Base-by-base conservation (phyloP, 371 early-diverging fungal genomes). In the Smittium mucronatum region DNA sequence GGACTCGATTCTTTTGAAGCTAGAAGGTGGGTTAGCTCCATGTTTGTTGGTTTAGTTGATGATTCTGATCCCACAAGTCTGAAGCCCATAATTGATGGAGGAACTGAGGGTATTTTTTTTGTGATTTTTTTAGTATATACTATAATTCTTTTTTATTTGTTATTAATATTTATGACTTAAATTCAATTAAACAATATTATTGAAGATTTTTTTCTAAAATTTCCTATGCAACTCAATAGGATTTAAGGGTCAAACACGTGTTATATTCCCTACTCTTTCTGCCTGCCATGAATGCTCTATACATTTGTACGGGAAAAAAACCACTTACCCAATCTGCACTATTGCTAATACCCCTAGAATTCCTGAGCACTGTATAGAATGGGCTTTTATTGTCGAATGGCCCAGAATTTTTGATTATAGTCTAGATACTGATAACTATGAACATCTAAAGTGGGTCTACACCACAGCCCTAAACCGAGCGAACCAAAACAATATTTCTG, bases 1-100 rank as follows among this genome's bases (percentile, higher is more conserved):
- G 98, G 98, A 2, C 76, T 97, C 72, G 98, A 97, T 75, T 91
- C 91, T 0, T 88, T 97, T 5, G 95, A 94, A 72, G 96, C 98
- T 0, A 85, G 98, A 34, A 85, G 96, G 63, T 97, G 98, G 98
- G 93, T 96, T 47, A 97, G 95, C 75, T 92, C 93, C 2, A 92
- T 88, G 30, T 67, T 95, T 28, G 80, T 90, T 26, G 82, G 84
- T 5, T 86, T 95, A 85, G 85, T 82, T 5, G 91, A 91, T 47
- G 81, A 80, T 28, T 89, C 88, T 2, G 81, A 85, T 68, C 84
- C 86, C 0, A 82, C 82, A 25, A 82, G 86, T 1, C 75, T 91
- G 70, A 96, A 88, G 72, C 93, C 93, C 11, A 81, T 97, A 63
- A 88, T 97, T 69, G 98, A 97, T 70, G 98, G 98, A 5, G 98